Evolutionary conservation across 768 basidiomycete genomes (phyloP), one percentile per base, ranked within the genome.

Genomic region (Candolleomyces eurysporus): DNA sequence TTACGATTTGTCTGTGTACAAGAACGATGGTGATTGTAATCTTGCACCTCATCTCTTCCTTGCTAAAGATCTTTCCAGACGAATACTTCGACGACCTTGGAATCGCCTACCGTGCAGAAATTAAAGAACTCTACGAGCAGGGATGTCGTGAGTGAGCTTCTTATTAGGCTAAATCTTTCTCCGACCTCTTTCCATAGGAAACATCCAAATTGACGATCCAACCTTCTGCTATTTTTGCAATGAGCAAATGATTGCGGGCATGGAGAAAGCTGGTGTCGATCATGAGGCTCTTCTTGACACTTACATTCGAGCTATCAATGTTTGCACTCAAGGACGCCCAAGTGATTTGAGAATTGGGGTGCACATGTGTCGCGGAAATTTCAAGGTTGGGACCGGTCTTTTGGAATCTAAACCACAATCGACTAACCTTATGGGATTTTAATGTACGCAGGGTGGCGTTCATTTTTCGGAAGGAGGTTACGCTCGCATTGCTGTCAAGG

Each of bases 181-280:
- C 57, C 48, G 60, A 76, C 79, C 61, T 14, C 21, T 45, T 48
- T 53, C 45, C 14, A n/a, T 48, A 82, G 82, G 82, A 30, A 77
- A 81, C 60, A 79, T 84, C 43, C 82, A 83, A 66, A 72, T 84
- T 49, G 82, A 84, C 59, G 82, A 83, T 65, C 80, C 82, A 0
- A 83, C 81, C 0, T 81, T 83, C 63, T 80, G 79, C 45, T 91
- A 86, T 73, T 90, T 90, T 68, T 92, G 91, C 69, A 78, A 79
- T 60, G 84, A 87, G 65, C 78, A 63, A 42, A 81, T 79, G 78
- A 76, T 82, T 46, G 65, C 66, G 13, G 78, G 72, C 14, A 87
- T 91, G 85, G 78, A 80, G 67, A 78, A 77, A 26, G 83, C 80
- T 48, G 84, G 83, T 0, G 77, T 84, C 19, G 86, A 92, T 72